A percentile compares a stretch with the other conserved stretches of the same genome.
Evolutionary conservation across 2,329 filamentous ascomycete species (phyloP).

Genomic region (Davidsoniella neocaledoniae): DNA sequence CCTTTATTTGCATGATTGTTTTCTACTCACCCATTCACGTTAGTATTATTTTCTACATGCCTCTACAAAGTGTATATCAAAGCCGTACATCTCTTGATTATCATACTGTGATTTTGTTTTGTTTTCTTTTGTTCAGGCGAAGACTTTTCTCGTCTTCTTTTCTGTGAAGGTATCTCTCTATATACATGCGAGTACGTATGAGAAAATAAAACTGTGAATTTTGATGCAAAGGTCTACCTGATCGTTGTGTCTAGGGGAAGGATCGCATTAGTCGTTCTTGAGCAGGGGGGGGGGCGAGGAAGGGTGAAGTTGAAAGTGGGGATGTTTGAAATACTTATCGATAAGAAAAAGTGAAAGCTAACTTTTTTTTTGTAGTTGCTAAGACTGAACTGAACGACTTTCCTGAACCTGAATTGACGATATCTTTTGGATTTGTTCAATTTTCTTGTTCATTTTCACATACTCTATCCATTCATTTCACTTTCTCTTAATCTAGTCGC

Average conservation of each 20-base stretch:
- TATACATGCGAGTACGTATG: too few relatives aligned
- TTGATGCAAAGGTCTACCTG: not conserved
- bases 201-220: too few relatives aligned
- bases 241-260: not conserved
- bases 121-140: too few relatives aligned
- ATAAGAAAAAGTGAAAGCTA: conserved; percentile 11
- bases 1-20: not conserved
- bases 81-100: not conserved
- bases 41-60: not conserved
- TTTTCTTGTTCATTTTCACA: conserved; percentile 5
- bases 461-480: not conserved
- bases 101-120: not conserved
- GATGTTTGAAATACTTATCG: conserved; percentile 11
- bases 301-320: conserved; percentile 3
- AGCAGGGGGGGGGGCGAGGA: not conserved
- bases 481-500: not conserved
- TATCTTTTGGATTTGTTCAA: not conserved
- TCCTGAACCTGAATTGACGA: not conserved
- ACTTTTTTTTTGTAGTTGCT: conserved; percentile 2
- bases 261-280: not conserved
- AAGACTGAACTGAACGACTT: not conserved
- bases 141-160: too few relatives aligned
- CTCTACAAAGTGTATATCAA: not conserved
- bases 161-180: too few relatives aligned
- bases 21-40: not conserved